These are phyloP conservation scores for Eutypa lata DNA, from an alignment of 2,329 filamentous ascomycete species.

Conservation along the genomic window DNA sequence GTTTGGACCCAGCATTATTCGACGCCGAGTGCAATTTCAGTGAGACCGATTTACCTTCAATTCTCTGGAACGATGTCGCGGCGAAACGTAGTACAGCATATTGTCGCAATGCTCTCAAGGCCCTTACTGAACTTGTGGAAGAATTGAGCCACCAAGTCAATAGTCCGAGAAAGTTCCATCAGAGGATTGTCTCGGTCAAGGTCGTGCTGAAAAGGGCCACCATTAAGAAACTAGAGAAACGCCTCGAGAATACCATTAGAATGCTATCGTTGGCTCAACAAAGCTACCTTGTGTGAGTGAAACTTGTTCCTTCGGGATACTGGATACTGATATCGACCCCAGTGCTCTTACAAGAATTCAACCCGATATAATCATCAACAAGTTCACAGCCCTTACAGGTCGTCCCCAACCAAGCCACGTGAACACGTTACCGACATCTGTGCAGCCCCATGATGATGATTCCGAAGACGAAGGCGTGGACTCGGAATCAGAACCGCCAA, in stretches of 20 bases:
- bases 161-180: background rate
- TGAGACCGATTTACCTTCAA: slow-evolving; percentile 4
- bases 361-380: slow-evolving; percentile 16
- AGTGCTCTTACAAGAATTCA: slow-evolving; percentile 14
- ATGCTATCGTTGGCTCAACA: slow-evolving; percentile 18
- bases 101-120: slow-evolving; percentile 18
- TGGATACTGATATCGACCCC: slow-evolving; percentile 1
- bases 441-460: background rate
- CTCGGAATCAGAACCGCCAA: too few species aligned
- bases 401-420: background rate
- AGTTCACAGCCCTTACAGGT: slow-evolving; percentile 4
- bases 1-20: slow-evolving; percentile 19
- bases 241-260: slow-evolving; percentile 16
- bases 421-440: background rate
- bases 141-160: slow-evolving; percentile 15
- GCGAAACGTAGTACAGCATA: slow-evolving; percentile 10
- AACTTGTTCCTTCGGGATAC: background rate
- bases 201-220: slow-evolving; percentile 19
- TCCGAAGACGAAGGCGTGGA: too few species aligned
- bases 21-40: slow-evolving; percentile 13
- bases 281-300: slow-evolving; percentile 19
- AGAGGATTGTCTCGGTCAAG: slow-evolving; percentile 4
- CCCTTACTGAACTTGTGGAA: slow-evolving; percentile 13
- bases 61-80: slow-evolving; percentile 11
- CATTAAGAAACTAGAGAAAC: slow-evolving; percentile 12